These are phyloP conservation scores for Aegilops speltoides DNA, from an alignment of 176 grass and related monocot species.

Conservation along the genomic window DNA sequence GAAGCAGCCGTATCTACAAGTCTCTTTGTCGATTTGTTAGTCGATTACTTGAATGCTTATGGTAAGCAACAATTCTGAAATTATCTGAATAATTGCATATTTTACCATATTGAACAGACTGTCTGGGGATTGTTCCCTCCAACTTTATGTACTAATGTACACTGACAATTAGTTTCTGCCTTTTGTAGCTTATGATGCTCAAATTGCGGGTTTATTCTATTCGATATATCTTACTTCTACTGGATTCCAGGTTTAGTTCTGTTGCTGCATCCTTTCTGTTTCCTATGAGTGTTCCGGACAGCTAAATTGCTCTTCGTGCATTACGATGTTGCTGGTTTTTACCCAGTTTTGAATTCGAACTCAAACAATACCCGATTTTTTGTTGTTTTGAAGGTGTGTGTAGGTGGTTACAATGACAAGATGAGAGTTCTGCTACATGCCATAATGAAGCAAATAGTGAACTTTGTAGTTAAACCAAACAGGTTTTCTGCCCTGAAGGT, in stretches of 20 bases:
- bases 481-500: conserved; percentile 93
- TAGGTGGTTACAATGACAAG: conserved; percentile 93
- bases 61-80: conserved; percentile 51
- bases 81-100: conserved; percentile 9
- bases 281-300: conserved; percentile 2
- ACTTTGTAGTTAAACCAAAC: conserved; percentile 90
- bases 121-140: neutral
- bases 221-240: conserved; percentile 49
- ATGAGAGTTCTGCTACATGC: conserved; percentile 81
- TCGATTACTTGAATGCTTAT: conserved; percentile 96
- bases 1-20: conserved; percentile 65
- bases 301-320: neutral
- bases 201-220: conserved; percentile 83
- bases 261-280: conserved; percentile 2
- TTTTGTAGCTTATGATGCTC: conserved; percentile 88
- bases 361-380: neutral
- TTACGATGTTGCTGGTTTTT: conserved; percentile 6
- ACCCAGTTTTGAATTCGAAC: neutral
- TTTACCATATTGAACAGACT: neutral
- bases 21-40: conserved; percentile 69
- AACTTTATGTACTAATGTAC: conserved; percentile 14
- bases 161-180: conserved; percentile 20
- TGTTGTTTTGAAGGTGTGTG: conserved; percentile 53
- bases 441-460: conserved; percentile 67
- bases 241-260: conserved; percentile 76